A percentile compares a stretch with the other conserved stretches of the same genome.
Evolutionary conservation across 257 asterid genomes (phyloP).

Genomic region (Penstemon newberryi): DNA sequence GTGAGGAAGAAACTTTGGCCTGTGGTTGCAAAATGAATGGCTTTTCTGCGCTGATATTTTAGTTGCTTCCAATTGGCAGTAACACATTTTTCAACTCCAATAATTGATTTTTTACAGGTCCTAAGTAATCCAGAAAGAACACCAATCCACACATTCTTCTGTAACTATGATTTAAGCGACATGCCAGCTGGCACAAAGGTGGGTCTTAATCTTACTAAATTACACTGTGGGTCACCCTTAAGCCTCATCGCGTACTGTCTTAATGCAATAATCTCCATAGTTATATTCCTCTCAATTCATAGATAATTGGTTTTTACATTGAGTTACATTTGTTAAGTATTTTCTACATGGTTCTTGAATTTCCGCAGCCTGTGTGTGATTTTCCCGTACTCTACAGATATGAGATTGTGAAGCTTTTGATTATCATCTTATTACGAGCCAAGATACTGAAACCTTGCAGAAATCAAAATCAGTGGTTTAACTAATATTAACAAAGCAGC

Average conservation of each 20-base stretch:
- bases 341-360: constrained; percentile 14
- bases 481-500: neutral
- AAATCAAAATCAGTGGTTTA: neutral
- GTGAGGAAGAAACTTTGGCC: neutral
- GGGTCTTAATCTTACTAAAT: constrained; percentile 23
- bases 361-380: constrained; percentile 3
- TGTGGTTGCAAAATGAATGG: constrained; percentile 15
- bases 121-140: constrained; percentile 95
- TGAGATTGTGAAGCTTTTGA: constrained; percentile 1
- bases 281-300: constrained; percentile 1
- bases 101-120: constrained; percentile 50
- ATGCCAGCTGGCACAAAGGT: constrained; percentile 98
- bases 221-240: neutral
- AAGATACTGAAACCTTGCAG: neutral
- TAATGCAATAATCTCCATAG: neutral
- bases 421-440: neutral
- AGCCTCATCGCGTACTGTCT: constrained; percentile 5
- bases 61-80: constrained; percentile 14
- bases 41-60: constrained; percentile 7
- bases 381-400: neutral
- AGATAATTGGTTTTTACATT: neutral
- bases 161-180: constrained; percentile 87
- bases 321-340: neutral
- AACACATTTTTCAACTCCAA: constrained; percentile 4
- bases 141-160: constrained; percentile 85